Evolutionary conservation across 1,139 yeast genomes (phyloP), one percentile per base, ranked within the genome.

Genomic region (Saccharomyces hybrid): DNA sequence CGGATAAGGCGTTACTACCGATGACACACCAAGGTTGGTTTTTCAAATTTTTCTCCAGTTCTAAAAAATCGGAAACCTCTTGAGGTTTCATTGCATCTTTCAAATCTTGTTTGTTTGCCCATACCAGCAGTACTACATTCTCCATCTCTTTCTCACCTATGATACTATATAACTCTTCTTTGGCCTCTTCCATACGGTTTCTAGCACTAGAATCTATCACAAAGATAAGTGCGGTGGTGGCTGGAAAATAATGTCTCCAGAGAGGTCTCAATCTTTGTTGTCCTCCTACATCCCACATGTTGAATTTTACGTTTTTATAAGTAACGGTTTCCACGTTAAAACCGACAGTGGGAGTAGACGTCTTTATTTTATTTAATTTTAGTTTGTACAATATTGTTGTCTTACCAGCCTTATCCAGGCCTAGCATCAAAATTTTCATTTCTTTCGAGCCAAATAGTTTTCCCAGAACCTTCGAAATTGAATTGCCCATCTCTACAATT

Each of bases 251-350:
- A 69, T 90, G 96, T 71, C 97, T 82, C 97, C 98, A 90, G 53
- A 90, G 76, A 0, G 96, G 96, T 65, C 96, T 79, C 61, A 88
- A 82, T 70, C 95, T 78, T 65, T 88, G 95, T 73, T 89, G 96
- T 69, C 96, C 97, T 73, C 96, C 97, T 56, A 95, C 95, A 71
- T 90, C 97, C 97, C 97, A 91, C 62, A 93, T 95, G 59, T 93
- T 93, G 76, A 90, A 89, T 57, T 88, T 83, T 57, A 90, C 84
- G 70, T 88, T 88, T 70, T 86, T 88, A 71, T 86, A 91, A 58
- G 87, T 84, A 62, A 91, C 90, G 7, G 96, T 88, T 71, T 91
- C 97, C 55, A 90, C 96, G 71, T 90, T 90, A 74, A 88, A 91
- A 1, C 96, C 97, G 28, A 90, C 96, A 0, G 96, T 91, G 27